phyloP scores from a whole-genome alignment of 495 filamentous ascomycete genomes.

The Penicillium mononematosum region DNA sequence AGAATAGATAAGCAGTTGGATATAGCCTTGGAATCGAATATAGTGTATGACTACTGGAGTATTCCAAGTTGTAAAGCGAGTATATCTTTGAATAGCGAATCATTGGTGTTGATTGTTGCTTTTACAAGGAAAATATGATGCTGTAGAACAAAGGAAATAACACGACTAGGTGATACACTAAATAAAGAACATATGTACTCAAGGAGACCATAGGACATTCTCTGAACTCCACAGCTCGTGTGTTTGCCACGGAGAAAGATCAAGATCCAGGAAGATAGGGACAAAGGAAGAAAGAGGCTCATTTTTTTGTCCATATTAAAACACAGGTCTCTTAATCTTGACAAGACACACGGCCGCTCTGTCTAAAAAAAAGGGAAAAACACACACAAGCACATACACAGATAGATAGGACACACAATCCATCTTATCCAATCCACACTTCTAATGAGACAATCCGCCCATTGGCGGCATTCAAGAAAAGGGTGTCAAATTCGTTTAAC shows the following conservation, averaged over 20 bases:
- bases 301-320: conserved; percentile 51
- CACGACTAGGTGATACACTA: conserved; percentile 37
- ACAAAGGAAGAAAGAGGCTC: conserved; percentile 36
- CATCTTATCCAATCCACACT: conserved; percentile 18
- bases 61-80: not conserved
- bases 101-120: not conserved
- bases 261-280: conserved; percentile 12
- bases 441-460: conserved; percentile 23
- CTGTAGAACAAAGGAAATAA: conserved; percentile 31
- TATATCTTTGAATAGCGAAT: not conserved
- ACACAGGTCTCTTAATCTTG: conserved; percentile 48
- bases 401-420: conserved; percentile 27
- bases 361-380: conserved; percentile 40
- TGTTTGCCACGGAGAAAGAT: conserved; percentile 8
- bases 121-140: not conserved
- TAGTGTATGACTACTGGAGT: conserved; percentile 17
- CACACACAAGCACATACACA: conserved; percentile 34
- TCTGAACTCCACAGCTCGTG: conserved; percentile 8
- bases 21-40: not conserved
- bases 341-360: conserved; percentile 43
- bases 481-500: conserved; percentile 49
- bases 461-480: conserved; percentile 9
- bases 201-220: conserved; percentile 24
- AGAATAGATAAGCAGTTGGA: conserved; percentile 13
- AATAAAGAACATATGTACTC: conserved; percentile 37